phyloP scores from a whole-genome alignment of 495 filamentous ascomycete species.

The Bombardia bombarda region DNA sequence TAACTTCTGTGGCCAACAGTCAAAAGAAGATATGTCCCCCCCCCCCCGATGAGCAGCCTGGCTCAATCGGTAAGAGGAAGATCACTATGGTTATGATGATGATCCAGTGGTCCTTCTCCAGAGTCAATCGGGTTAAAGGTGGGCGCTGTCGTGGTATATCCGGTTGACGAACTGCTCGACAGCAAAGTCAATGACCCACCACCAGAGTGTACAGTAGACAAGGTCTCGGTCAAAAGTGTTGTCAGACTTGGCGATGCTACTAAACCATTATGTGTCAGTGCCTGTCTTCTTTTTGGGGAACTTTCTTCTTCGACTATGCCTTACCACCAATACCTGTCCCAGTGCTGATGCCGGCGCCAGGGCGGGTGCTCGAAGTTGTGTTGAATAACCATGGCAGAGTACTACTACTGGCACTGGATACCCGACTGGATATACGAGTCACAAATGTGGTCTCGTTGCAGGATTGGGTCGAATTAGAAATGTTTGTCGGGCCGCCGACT shows the following conservation, averaged over 20 bases:
- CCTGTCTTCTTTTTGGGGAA: too few relatives aligned
- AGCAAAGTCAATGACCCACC: background rate
- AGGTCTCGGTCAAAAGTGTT: background rate
- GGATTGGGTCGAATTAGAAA: too few relatives aligned
- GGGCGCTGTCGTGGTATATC: background rate
- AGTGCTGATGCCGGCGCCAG: conserved; percentile 1
- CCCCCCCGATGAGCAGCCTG: too few relatives aligned
- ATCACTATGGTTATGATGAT: conserved; percentile 16
- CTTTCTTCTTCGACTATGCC: too few relatives aligned
- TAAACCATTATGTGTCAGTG: too few relatives aligned
- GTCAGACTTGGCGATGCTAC: background rate
- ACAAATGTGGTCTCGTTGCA: conserved; percentile 14
- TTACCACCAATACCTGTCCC: too few relatives aligned
- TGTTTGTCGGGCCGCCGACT: too few relatives aligned
- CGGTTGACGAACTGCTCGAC: background rate
- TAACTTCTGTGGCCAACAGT: too few relatives aligned
- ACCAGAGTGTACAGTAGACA: background rate
- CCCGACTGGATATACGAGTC: background rate
- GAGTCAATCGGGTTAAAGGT: conserved; percentile 13
- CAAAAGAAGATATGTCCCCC: too few relatives aligned
- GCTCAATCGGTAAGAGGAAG: too few relatives aligned
- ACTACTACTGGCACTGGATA: background rate
- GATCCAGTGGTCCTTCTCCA: conserved; percentile 16
- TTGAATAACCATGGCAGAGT: conserved; percentile 1
- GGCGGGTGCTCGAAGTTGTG: conserved; percentile 3